Evolutionary conservation across 176 grass and related monocot species (phyloP).

Genomic region (Carex pumila): DNA sequence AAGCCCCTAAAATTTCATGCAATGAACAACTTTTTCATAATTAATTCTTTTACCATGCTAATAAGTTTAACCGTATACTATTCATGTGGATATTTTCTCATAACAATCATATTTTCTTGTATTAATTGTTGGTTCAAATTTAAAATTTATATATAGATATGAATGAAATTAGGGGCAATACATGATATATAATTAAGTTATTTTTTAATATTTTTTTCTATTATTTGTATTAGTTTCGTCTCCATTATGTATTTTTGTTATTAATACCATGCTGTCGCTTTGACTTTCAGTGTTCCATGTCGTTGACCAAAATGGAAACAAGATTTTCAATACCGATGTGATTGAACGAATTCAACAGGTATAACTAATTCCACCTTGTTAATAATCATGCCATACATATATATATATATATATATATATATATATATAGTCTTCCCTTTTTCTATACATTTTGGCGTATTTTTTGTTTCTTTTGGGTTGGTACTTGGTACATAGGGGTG

Average conservation of each 20-base stretch:
- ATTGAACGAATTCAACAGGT: conserved; percentile 83
- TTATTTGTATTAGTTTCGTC: neutral
- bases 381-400: neutral
- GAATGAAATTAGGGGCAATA: neutral
- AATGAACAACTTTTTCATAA: neutral
- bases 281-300: conserved; percentile 88
- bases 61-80: neutral
- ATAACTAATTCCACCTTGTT: neutral
- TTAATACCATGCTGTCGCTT: neutral
- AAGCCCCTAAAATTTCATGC: neutral
- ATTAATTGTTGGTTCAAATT: neutral
- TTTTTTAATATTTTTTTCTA: neutral
- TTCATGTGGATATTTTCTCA: neutral
- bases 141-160: neutral
- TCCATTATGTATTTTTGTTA: neutral
- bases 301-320: conserved; percentile 78
- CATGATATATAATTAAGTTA: neutral
- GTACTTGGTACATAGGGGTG: neutral
- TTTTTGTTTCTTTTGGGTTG: neutral
- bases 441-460: neutral
- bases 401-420: neutral
- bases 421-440: neutral
- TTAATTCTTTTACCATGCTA: neutral
- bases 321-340: conserved; percentile 62
- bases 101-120: neutral